Base-by-base conservation (phyloP, 2,329 filamentous ascomycete species). In the Sarocladium oryzae region DNA sequence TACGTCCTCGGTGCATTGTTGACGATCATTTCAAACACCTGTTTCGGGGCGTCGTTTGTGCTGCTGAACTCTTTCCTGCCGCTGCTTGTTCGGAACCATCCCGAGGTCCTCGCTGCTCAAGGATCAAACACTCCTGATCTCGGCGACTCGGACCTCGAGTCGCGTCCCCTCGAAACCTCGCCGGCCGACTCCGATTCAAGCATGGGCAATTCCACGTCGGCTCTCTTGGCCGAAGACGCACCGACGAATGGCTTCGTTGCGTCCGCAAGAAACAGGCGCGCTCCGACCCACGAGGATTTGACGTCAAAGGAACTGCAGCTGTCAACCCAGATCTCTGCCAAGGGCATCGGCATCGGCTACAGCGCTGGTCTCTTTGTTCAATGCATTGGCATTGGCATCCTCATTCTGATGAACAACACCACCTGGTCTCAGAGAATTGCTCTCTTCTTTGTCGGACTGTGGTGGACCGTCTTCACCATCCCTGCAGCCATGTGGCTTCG, bases 61-160 rank as follows among this genome's bases (percentile, higher is more conserved):
- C 77, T 99, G 11, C 73, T 99, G 41, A 99, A 99, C 69, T 96
- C 91, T 1, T 99, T 96, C 61, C 73, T 99, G 38, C 93, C 93
- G 0, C 74, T 99, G 8, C 77, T 99, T 9, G 93, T 97, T 52
- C 82, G 92, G 43, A 84, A 95, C 63, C 90, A 97, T 66, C 85
- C 88, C 1, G 71, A 72, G 33, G 62, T 70, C 13, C 57, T 68
- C 9, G 58, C 59, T n/a, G 62, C 62, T 20, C 64, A 60, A 13
- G 54, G 55, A 10, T 23, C 57, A 1, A 52, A 37, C 6, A 66
- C 65, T 1, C 64, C 63, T 8, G 66, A 68, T 30, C 53, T 68
- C 7, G 63, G 58, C 11, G 59, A 60, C 5, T 56, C 65, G 2
- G 59, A 56, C 5, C 53, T 62, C 21, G 70, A 72, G 28, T 66